Base-by-base conservation (phyloP, 805 yeast genomes). In the Cyberlindnera americana region DNA sequence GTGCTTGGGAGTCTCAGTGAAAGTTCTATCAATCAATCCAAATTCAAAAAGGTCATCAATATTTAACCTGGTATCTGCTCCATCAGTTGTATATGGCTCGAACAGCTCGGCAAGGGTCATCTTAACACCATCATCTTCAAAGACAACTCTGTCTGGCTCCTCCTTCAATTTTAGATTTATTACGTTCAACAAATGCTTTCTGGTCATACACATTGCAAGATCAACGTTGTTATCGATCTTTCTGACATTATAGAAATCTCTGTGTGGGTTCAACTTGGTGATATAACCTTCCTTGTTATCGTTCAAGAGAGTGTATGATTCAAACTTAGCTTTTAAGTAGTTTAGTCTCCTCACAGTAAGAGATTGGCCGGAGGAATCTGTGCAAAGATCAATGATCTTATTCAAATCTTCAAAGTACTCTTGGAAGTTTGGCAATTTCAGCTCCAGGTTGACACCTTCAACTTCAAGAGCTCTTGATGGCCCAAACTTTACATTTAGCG, bases 181-280 rank as follows among this genome's bases (percentile, higher is more conserved):
- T n/a, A 62, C 60, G 28, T 62, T 65, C 26, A 65, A 49, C 17
- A 66, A 67, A 65, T 91, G 98, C 61, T 91, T 91, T 64, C 93
- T 97, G 52, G 95, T 89, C 98, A 93, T 93, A 57, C 95, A 87
- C 35, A 98, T 98, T 6, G 96, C 82, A 58, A 91, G 95, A 59
- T 91, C 97, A 47, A 93, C 91, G 67, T 93, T 98, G 24, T 97
- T 93, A 38, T 68, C 72, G 25, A 69, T 63, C 46, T 69, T 69
- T 47, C 73, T 55, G 13, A 62, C 68, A 39, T 68, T 68, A 41
- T 68, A 68, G 33, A 68, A 67, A 52, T 68, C 72, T 28, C 70
- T 48, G 35, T 66, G 66, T 12, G 72, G 70, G 17, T 66, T 66
- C 30, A 59, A 40, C 36, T 64, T 66, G 16, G 66, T 60, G 28